A percentile compares a stretch with the other conserved stretches of the same genome.
These are phyloP conservation scores for Cerrena zonata DNA, from an alignment of 1,284 basidiomycete genomes.

Conservation along the genomic window DNA sequence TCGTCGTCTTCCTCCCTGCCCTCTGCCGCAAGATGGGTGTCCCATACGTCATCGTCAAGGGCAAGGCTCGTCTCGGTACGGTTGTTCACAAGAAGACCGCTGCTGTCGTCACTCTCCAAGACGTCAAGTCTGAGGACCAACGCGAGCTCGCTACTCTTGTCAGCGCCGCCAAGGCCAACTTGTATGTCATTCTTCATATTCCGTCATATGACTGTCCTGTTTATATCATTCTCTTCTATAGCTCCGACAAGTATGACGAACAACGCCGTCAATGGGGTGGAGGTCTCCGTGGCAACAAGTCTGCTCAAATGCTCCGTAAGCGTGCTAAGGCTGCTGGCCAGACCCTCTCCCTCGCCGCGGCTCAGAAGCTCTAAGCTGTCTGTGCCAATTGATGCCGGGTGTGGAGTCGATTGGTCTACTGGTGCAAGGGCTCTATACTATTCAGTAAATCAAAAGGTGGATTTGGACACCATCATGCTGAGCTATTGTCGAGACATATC, in stretches of 20 bases:
- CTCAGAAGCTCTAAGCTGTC: slow-evolving; percentile 55
- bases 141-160: slow-evolving; percentile 90
- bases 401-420: background rate
- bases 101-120: slow-evolving; percentile 85
- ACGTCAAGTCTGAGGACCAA: slow-evolving; percentile 91
- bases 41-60: slow-evolving; percentile 96
- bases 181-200: slow-evolving; percentile 43
- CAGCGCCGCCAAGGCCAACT: slow-evolving; percentile 95
- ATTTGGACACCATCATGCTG: slow-evolving; percentile 2
- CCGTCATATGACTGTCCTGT: background rate
- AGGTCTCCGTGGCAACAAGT: slow-evolving; percentile 91
- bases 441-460: slow-evolving; percentile 2
- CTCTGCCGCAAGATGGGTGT: slow-evolving; percentile 99
- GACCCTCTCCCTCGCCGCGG: slow-evolving; percentile 46
- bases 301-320: slow-evolving; percentile 86
- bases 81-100: slow-evolving; percentile 98
- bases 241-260: slow-evolving; percentile 94
- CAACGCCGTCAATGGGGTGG: slow-evolving; percentile 91
- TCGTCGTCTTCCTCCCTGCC: slow-evolving; percentile 95
- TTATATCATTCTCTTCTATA: slow-evolving; percentile 24
- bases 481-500: background rate
- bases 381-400: background rate
- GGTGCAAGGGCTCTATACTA: background rate
- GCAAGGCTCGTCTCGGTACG: slow-evolving; percentile 94
- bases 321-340: slow-evolving; percentile 87